Conservation (phyloP, 2,329 filamentous ascomycete genomes). For the Aspergillus alliaceus region DNA sequence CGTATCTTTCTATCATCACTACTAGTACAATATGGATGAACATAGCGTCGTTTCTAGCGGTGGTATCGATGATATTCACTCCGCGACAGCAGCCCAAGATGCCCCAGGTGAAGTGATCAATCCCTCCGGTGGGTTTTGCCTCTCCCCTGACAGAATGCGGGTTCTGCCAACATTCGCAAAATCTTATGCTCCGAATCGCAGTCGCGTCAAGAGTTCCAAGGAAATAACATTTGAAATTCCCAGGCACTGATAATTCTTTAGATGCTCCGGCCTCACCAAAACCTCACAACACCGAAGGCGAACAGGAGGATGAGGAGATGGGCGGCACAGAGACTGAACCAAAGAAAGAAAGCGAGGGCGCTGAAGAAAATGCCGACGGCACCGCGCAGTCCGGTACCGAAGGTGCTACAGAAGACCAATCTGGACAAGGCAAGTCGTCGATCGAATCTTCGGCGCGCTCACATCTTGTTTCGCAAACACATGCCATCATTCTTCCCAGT, state of each 20-base stretch:
- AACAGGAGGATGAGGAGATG: constrained; percentile 76
- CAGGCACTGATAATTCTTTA: constrained; percentile 62
- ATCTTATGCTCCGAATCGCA: constrained; percentile 28
- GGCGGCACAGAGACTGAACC: constrained; percentile 57
- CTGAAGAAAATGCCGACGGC: constrained; percentile 48
- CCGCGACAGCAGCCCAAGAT: constrained; percentile 27
- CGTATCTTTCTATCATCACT: constrained; percentile 24
- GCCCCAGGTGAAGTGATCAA: constrained; percentile 28
- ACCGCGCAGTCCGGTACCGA: constrained; percentile 47
- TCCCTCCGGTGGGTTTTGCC: constrained; percentile 32
- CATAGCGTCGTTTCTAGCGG: constrained; percentile 26
- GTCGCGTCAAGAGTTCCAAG: constrained; percentile 32
- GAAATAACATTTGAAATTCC: constrained; percentile 28
- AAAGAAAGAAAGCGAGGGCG: constrained; percentile 47
- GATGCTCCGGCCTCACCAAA: constrained; percentile 67
- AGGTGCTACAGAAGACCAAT: constrained; percentile 53
- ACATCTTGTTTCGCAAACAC: constrained; percentile 89
- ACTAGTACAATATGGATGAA: constrained; percentile 38
- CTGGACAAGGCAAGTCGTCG: constrained; percentile 72
- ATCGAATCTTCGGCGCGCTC: constrained; percentile 85
- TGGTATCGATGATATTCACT: constrained; percentile 30
- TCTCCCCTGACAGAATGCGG: constrained; percentile 10
- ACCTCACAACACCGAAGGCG: constrained; percentile 59
- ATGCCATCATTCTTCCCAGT: constrained; percentile 93
- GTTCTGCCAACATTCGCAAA: constrained; percentile 19